Conservation (phyloP, 768 basidiomycete species). For the Pleurotus ostreatus region DNA sequence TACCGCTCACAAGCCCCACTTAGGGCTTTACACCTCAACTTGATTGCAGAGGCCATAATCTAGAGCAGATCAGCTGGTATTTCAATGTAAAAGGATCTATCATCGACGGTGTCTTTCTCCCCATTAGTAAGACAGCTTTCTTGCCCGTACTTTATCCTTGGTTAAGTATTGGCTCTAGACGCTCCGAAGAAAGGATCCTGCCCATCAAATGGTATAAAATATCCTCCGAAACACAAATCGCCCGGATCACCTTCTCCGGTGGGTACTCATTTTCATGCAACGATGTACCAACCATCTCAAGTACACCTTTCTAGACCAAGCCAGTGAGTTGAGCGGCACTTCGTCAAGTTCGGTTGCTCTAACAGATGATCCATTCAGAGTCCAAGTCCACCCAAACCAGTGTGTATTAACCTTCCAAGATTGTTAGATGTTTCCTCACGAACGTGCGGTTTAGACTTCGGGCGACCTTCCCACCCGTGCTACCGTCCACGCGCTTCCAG, state of each 20-base stretch:
- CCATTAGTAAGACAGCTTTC: slow-evolving; percentile 36
- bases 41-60: slow-evolving; percentile 33
- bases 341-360: not conserved
- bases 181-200: slow-evolving; percentile 38
- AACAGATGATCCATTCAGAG: not conserved
- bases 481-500: slow-evolving; percentile 33
- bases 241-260: not conserved
- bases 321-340: not conserved
- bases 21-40: slow-evolving; percentile 46
- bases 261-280: not conserved
- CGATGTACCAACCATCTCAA: too few species aligned
- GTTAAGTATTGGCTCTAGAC: slow-evolving; percentile 22
- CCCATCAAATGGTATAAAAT: slow-evolving; percentile 39
- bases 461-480: slow-evolving; percentile 39
- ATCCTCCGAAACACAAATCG: slow-evolving; percentile 34
- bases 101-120: slow-evolving; percentile 51
- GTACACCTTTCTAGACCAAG: not conserved
- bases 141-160: not conserved
- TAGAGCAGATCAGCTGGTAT: slow-evolving; percentile 49
- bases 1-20: slow-evolving; percentile 12
- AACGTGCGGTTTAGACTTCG: slow-evolving; percentile 12
- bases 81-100: slow-evolving; percentile 52
- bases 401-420: not conserved
- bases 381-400: not conserved
- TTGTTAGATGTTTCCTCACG: too few species aligned